Evolutionary conservation across 495 filamentous ascomycete genomes (phyloP), one percentile per base, ranked within the genome.

Genomic region (Neurospora hispaniola): DNA sequence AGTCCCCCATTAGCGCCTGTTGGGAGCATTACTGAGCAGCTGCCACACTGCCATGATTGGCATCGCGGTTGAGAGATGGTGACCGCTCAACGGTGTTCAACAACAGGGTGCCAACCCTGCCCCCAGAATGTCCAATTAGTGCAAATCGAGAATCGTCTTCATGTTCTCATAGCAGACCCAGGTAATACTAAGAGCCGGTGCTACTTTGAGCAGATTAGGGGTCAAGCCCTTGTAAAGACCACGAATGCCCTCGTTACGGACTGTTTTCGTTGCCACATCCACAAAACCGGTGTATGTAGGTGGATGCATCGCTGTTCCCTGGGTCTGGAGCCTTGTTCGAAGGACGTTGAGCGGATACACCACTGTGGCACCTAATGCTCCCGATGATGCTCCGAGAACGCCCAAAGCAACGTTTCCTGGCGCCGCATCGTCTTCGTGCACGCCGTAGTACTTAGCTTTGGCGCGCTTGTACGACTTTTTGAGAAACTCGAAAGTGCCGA

Each of bases 81-180:
- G 12, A 35, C 54, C 31, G 1, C 1, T 12, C 35, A 27, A 38
- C 7, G 5, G 27, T 27, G 27, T 66, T 18, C 7, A 16, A 31
- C 7, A 66, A 66, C 31, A 38, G 27, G 6, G 35, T 35, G 27
- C 23, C 54, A 66, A 18, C 27, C 54, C 6, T 66, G 14, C 12
- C 54, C 27, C 54, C 23, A 27, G 14, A 62, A 12, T 66, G 11
- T 46, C 42, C 69, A 27, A 62, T 71, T 73, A 81, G 44, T 81
- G 89, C 72, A 98, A 83, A 27, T 89, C 87, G 74, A 98, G 83
- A 39, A 91, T 79, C 71, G 87, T 89, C 85, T 99, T 99, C 70
- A 93, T 88, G 78, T 98, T 97, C 81, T 99, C 96, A 80, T 99
- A 99, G 69, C 96, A 94, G 80, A 98, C 92, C 85, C 97, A 99